phyloP scores from a whole-genome alignment of 306 rosid genomes.

The Medicago lupulina region DNA sequence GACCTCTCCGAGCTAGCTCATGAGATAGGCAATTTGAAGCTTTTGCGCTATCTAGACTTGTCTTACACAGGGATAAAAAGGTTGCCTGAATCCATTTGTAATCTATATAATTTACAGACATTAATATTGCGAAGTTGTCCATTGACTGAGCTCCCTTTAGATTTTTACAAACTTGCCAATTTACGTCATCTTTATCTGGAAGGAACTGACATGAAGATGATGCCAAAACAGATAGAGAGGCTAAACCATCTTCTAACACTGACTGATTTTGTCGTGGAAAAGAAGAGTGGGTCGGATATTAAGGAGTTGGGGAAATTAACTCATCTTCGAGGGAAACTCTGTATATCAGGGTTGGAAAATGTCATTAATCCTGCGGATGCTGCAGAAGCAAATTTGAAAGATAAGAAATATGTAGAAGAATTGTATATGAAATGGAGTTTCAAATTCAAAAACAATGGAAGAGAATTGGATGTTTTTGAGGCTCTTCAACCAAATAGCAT shows the following conservation, averaged over 20 bases:
- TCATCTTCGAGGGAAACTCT: neutral
- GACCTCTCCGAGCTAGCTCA: neutral
- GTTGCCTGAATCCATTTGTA: conserved; percentile 38
- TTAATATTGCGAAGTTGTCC: neutral
- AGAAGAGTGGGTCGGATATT: neutral
- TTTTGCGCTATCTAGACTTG: conserved; percentile 21
- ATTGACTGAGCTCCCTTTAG: neutral
- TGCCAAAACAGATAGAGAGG: neutral
- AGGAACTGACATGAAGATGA: neutral
- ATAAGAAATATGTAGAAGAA: neutral
- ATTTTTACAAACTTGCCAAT: neutral
- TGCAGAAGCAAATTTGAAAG: neutral
- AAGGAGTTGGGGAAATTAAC: neutral
- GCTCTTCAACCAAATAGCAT: neutral
- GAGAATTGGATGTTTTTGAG: neutral
- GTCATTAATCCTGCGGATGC: neutral
- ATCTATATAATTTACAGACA: conserved; percentile 41
- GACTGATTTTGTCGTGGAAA: neutral
- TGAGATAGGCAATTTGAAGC: neutral
- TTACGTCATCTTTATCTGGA: neutral
- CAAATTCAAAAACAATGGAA: neutral
- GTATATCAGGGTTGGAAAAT: neutral
- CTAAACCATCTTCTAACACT: neutral
- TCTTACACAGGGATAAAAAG: neutral
- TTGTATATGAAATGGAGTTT: neutral